Percentiles rank a stretch among this genome's conserved stretches.
phyloP scores from a whole-genome alignment of 2,329 filamentous ascomycete species.

The Aureobasidium melanogenum region DNA sequence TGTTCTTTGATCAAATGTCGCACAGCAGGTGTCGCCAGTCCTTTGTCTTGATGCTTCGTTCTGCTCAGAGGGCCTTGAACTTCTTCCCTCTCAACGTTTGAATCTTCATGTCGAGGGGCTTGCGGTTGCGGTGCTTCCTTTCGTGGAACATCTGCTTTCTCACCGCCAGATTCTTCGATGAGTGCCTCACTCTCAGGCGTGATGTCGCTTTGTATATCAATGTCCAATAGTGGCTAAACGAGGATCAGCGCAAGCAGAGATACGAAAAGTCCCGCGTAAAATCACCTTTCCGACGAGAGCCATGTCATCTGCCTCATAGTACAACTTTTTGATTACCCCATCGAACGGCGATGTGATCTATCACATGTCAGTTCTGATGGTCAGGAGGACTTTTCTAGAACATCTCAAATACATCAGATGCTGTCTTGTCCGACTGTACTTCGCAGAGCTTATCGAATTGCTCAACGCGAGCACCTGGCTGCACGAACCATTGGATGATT shows the following conservation, averaged over 20 bases:
- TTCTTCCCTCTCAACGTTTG: conserved; percentile 1
- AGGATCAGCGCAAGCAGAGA: not conserved
- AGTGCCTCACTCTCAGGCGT: conserved; percentile 50
- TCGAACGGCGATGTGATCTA: conserved; percentile 93
- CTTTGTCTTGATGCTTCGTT: conserved; percentile 19
- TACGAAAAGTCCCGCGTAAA: too few relatives aligned
- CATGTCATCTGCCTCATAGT: conserved; percentile 95
- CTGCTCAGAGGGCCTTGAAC: conserved; percentile 3
- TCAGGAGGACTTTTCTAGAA: not conserved
- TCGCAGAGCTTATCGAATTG: conserved; percentile 98
- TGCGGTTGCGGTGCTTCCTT: not conserved
- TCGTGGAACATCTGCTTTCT: conserved; percentile 17
- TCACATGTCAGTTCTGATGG: not conserved
- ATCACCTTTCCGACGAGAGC: conserved; percentile 75
- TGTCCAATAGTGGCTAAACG: conserved; percentile 73
- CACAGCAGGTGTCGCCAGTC: conserved; percentile 84
- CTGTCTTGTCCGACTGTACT: conserved; percentile 95
- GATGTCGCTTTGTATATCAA: conserved; percentile 77
- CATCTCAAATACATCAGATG: conserved; percentile 49
- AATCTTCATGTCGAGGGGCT: not conserved
- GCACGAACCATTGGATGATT: conserved; percentile 98
- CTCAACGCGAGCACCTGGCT: conserved; percentile 88
- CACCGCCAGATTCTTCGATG: conserved; percentile 24
- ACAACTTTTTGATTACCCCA: conserved; percentile 88
- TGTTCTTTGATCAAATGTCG: conserved; percentile 77